A percentile compares a stretch with the other conserved stretches of the same genome.
Evolutionary conservation across 1,139 yeast species (phyloP).

Genomic region (Nakaseomyces delphensis): DNA sequence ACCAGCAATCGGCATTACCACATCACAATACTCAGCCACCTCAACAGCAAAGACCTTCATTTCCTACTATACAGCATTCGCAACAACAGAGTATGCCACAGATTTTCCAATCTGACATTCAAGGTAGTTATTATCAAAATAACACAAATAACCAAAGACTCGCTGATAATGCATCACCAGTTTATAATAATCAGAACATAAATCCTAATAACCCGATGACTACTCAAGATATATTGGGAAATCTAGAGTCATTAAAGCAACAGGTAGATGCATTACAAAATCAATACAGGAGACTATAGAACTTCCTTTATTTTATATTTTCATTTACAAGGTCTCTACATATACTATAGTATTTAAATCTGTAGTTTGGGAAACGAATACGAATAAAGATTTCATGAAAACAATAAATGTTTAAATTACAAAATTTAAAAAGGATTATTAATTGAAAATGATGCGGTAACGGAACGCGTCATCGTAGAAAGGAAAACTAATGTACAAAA

Average conservation of each 20-base stretch:
- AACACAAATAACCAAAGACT: background rate
- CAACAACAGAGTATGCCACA: slow-evolving; percentile 2
- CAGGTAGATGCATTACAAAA: slow-evolving; percentile 47
- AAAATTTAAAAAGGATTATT: no score
- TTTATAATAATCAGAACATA: background rate
- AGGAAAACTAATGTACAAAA: background rate
- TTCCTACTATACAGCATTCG: background rate
- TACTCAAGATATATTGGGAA: slow-evolving; percentile 43
- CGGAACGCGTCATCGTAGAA: slow-evolving; percentile 4
- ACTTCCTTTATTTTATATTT: background rate
- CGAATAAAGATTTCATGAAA: no score
- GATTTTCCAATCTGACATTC: slow-evolving; percentile 7
- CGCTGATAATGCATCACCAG: background rate
- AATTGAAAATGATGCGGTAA: background rate
- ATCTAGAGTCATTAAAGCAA: slow-evolving; percentile 52
- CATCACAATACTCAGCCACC: slow-evolving; percentile 2
- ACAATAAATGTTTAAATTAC: background rate
- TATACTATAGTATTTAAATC: background rate
- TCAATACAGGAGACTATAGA: slow-evolving; percentile 16
- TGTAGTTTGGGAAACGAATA: no score
- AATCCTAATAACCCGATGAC: slow-evolving; percentile 3
- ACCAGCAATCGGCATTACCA: slow-evolving; percentile 4
- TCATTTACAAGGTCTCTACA: no score
- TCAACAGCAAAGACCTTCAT: slow-evolving; percentile 1
- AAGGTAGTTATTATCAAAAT: background rate